Conservation (phyloP, 73 alveolate genomes). For the Paramecium biaurelia region DNA sequence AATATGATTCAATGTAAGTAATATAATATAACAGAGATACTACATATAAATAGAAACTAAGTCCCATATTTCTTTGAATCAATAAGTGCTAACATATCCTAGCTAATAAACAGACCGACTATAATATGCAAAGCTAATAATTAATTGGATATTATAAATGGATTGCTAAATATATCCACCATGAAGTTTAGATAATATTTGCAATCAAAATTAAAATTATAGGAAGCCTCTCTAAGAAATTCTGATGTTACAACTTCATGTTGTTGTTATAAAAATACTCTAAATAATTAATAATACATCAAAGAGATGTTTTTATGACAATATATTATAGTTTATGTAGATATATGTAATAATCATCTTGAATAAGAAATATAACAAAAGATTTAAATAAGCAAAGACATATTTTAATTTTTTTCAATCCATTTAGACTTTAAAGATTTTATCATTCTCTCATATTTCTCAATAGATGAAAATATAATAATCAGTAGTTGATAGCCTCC, state of each 20-base stretch:
- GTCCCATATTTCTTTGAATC: neutral
- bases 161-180: neutral
- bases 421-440: no score
- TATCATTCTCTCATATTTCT: no score
- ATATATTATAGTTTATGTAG: neutral
- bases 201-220: neutral
- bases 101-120: neutral
- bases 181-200: neutral
- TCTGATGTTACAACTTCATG: neutral
- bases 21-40: neutral
- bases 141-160: no score
- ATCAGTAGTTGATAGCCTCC: neutral
- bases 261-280: no score
- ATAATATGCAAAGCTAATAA: neutral
- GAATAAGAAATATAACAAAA: no score
- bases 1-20: neutral
- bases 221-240: neutral
- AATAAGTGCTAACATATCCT: neutral
- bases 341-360: neutral
- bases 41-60: no score
- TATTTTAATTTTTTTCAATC: no score
- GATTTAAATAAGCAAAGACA: no score
- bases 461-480: no score
- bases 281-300: neutral
- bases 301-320: neutral